Evolutionary conservation across 2,329 filamentous ascomycete species (phyloP).

Genomic region (Nannizziopsis arthrosporioides): DNA sequence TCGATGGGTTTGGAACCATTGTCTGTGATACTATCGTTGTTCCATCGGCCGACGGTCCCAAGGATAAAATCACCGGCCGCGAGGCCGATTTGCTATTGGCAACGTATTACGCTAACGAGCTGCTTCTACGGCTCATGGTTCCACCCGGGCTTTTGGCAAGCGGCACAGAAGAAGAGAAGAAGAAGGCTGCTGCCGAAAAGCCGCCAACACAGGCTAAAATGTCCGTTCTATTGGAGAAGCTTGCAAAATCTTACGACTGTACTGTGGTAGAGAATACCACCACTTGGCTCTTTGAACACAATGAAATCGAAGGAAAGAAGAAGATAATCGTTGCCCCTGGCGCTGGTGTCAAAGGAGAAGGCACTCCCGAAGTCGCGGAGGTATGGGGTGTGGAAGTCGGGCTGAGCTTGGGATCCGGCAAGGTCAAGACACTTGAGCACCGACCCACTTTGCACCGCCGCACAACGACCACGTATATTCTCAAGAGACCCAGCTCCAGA

Average conservation of each 20-base stretch:
- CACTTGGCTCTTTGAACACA: constrained; percentile 89
- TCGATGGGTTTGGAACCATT: constrained; percentile 92
- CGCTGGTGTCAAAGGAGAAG: constrained; percentile 80
- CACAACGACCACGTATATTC: constrained; percentile 77
- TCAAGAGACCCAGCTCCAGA: constrained; percentile 89
- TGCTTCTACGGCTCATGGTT: constrained; percentile 79
- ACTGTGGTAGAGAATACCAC: constrained; percentile 96
- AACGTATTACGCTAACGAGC: constrained; percentile 90
- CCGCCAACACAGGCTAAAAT: constrained; percentile 77
- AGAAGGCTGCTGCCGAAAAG: constrained; percentile 74
- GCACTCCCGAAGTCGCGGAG: constrained; percentile 74
- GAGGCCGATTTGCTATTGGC: constrained; percentile 80
- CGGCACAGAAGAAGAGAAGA: constrained; percentile 88
- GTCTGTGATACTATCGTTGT: constrained; percentile 87
- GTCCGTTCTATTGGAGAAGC: constrained; percentile 75
- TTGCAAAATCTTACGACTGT: constrained; percentile 81
- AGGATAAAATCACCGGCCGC: constrained; percentile 59
- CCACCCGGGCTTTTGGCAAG: constrained; percentile 75
- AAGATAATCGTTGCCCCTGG: constrained; percentile 84
- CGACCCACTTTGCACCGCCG: constrained; percentile 86
- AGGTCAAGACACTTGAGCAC: constrained; percentile 84
- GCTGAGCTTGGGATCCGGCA: constrained; percentile 78
- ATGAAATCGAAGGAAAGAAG: constrained; percentile 96
- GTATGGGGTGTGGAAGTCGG: constrained; percentile 98
- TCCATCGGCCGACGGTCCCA: constrained; percentile 47